These are phyloP conservation scores for Colletotrichum sp. DNA, from an alignment of 2,329 filamentous ascomycete species.

Conservation along the genomic window DNA sequence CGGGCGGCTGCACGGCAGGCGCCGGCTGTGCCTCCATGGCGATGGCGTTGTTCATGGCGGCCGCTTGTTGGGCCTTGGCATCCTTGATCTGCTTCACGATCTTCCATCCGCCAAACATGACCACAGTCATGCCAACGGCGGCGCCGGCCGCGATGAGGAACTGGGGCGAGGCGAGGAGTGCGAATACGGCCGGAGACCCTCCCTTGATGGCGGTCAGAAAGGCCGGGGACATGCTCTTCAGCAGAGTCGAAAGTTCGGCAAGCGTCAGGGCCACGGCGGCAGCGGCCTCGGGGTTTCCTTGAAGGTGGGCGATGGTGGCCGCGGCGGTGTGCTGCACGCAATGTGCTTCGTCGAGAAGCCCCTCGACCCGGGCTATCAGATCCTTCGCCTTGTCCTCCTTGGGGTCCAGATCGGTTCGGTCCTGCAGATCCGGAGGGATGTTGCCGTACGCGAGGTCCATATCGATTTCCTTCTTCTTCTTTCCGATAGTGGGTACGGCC, in stretches of 20 bases:
- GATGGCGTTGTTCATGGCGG: slow-evolving; percentile 27
- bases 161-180: slow-evolving; percentile 85
- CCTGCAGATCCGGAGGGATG: slow-evolving; percentile 71
- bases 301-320: slow-evolving; percentile 78
- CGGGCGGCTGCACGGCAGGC: not conserved
- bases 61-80: slow-evolving; percentile 33
- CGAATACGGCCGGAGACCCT: slow-evolving; percentile 84
- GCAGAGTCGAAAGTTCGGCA: slow-evolving; percentile 84
- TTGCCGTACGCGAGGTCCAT: slow-evolving; percentile 93
- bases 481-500: slow-evolving; percentile 31
- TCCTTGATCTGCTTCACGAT: slow-evolving; percentile 86
- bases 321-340: slow-evolving; percentile 86
- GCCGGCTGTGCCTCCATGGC: slow-evolving; percentile 28
- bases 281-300: slow-evolving; percentile 79
- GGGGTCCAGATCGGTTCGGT: slow-evolving; percentile 52
- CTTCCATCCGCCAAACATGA: slow-evolving; percentile 96
- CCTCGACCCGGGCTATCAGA: slow-evolving; percentile 77
- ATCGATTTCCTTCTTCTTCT: slow-evolving; percentile 67
- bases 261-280: slow-evolving; percentile 92
- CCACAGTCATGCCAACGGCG: slow-evolving; percentile 89
- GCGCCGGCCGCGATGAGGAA: slow-evolving; percentile 93
- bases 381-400: slow-evolving; percentile 53
- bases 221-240: slow-evolving; percentile 83
- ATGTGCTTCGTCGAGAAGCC: slow-evolving; percentile 83
- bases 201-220: slow-evolving; percentile 79